A percentile compares a stretch with the other conserved stretches of the same genome.
Conservation (phyloP, 345 rosid genomes). For the Anacardium occidentale region DNA sequence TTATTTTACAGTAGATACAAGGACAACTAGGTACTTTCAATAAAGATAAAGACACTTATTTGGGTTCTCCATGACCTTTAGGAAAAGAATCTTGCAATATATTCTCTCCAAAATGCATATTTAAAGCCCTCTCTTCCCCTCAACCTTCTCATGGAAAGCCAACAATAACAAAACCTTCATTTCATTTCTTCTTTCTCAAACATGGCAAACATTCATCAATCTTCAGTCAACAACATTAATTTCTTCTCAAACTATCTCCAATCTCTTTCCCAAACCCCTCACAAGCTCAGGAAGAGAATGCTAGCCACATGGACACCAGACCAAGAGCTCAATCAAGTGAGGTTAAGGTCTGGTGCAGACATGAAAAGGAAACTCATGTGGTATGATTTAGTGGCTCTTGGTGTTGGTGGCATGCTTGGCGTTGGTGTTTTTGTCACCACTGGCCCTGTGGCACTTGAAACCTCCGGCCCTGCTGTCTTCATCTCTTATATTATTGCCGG, state of each 20-base stretch:
- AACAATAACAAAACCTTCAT: neutral
- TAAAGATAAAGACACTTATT: slow-evolving; percentile 28
- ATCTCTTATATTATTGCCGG: slow-evolving; percentile 81
- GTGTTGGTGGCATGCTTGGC: slow-evolving; percentile 93
- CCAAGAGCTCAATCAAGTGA: slow-evolving; percentile 77
- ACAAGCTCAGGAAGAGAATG: slow-evolving; percentile 77
- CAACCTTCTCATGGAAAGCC: slow-evolving; percentile 35
- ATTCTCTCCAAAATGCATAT: slow-evolving; percentile 29
- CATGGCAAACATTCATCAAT: slow-evolving; percentile 30
- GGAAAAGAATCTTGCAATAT: slow-evolving; percentile 30
- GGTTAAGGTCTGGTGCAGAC: slow-evolving; percentile 92
- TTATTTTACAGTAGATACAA: slow-evolving; percentile 6
- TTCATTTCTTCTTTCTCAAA: slow-evolving; percentile 14
- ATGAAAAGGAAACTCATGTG: slow-evolving; percentile 87
- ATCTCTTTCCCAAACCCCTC: slow-evolving; percentile 81
- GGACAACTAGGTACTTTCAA: slow-evolving; percentile 29
- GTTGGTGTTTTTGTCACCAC: slow-evolving; percentile 92
- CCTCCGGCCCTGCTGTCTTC: slow-evolving; percentile 82
- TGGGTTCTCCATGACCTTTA: slow-evolving; percentile 31
- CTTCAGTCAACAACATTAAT: slow-evolving; percentile 23
- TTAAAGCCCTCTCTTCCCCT: slow-evolving; percentile 35
- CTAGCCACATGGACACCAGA: slow-evolving; percentile 92
- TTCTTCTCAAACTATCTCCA: slow-evolving; percentile 47
- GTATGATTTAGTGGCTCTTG: slow-evolving; percentile 87
- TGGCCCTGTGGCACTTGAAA: slow-evolving; percentile 57